Evolutionary conservation across 345 rosid genomes (phyloP).

Genomic region (Euphorbia lathyris): DNA sequence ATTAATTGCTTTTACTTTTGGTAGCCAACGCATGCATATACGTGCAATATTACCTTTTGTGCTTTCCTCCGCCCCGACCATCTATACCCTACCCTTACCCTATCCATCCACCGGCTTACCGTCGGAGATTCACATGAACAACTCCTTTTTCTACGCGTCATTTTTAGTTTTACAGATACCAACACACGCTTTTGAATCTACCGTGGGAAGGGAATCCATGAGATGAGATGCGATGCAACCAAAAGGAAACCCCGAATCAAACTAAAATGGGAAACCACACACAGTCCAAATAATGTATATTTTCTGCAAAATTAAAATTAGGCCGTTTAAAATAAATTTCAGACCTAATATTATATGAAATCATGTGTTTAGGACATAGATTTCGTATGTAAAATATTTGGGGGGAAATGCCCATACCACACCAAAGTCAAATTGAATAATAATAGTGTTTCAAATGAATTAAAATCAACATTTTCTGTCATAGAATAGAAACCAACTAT

Average conservation of each 20-base stretch:
- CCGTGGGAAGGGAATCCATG: slow-evolving; percentile 14
- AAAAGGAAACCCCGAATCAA: neutral
- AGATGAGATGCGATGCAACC: slow-evolving; percentile 11
- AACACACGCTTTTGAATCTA: slow-evolving; percentile 5
- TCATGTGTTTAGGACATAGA: no score
- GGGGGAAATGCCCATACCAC: no score
- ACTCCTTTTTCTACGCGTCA: neutral
- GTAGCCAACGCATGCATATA: slow-evolving; percentile 7
- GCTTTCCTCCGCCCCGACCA: neutral
- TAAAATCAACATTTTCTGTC: no score
- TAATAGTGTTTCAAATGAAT: no score
- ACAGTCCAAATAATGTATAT: no score
- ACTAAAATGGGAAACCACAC: no score
- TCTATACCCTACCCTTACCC: neutral
- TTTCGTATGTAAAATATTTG: no score
- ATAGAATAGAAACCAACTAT: neutral
- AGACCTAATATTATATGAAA: no score
- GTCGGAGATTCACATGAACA: neutral
- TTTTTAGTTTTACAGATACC: neutral
- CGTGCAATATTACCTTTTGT: neutral
- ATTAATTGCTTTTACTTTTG: no score
- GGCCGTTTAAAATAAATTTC: no score
- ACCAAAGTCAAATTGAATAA: slow-evolving; percentile 15
- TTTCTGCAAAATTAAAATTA: no score
- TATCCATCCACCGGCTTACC: slow-evolving; percentile 8